Percentiles rank a stretch among this genome's conserved stretches.
Evolutionary conservation across 768 basidiomycete genomes (phyloP).

Genomic region (Pisolithus microcarpus): DNA sequence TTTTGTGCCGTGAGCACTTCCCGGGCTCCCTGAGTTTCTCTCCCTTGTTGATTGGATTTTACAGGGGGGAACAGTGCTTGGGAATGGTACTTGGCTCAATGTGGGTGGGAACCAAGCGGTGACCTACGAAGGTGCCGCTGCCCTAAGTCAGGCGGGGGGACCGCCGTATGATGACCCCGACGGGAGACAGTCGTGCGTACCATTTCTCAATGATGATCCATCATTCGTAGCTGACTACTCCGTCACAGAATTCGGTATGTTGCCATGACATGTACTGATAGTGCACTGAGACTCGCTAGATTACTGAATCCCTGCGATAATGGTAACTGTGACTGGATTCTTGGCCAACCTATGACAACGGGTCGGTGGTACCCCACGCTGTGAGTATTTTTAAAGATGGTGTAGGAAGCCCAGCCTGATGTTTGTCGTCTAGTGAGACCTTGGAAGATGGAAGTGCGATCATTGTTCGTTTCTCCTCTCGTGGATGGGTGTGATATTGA

Average conservation of each 20-base stretch:
- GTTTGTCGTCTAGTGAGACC: slow-evolving; percentile 39
- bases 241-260: slow-evolving; percentile 6
- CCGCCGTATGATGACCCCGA: slow-evolving; percentile 54
- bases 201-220: background rate
- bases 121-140: slow-evolving; percentile 46
- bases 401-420: background rate
- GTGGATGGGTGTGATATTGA: background rate
- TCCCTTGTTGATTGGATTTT: background rate
- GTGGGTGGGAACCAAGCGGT: slow-evolving; percentile 71
- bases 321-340: slow-evolving; percentile 53
- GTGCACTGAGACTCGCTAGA: slow-evolving; percentile 25
- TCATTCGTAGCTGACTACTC: background rate
- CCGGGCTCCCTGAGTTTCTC: background rate
- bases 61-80: slow-evolving; percentile 43
- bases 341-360: slow-evolving; percentile 39
- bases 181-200: slow-evolving; percentile 52
- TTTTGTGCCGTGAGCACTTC: slow-evolving; percentile 65
- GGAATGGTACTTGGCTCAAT: slow-evolving; percentile 77
- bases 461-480: slow-evolving; percentile 38
- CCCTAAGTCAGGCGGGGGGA: slow-evolving; percentile 40
- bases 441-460: slow-evolving; percentile 59
- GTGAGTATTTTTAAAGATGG: slow-evolving; percentile 31
- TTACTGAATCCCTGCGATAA: slow-evolving; percentile 64
- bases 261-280: background rate
- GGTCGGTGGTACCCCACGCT: slow-evolving; percentile 74